Evolutionary conservation across 768 basidiomycete genomes (phyloP), one percentile per base, ranked within the genome.

Genomic region (Bullera alba): DNA sequence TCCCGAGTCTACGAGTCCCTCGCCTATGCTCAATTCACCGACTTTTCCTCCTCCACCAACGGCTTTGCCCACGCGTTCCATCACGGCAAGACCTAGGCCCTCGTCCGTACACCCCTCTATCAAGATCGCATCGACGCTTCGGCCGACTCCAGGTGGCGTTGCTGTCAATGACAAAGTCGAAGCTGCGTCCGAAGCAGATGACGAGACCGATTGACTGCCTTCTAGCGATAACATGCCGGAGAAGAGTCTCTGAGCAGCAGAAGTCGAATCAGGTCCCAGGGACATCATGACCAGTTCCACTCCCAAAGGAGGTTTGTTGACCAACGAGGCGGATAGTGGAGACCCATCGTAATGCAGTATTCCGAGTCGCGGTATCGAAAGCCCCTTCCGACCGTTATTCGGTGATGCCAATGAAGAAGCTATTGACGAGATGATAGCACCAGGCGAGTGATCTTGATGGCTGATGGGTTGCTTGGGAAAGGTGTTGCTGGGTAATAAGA

Each of bases 21-120:
- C 53, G 17, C 49, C 56, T 16, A 43, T 43, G 2, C 36, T 58
- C 46, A 70, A 50, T 19, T 50, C 62, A 4, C 57, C 60, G 2
- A 43, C 28, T 0, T 28, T 34, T 5, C 71, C 69, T 4, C 69
- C 69, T 42, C 83, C 80, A 3, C 83, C 81, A 5, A 91, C 90
- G 1, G 93, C 92, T 69, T 96, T 96, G 54, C 80, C 79, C 22
- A 91, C 81, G 16, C 93, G 79, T 70, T 97, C 95, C 89, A 95
- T 96, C 25, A 96, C 80, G 5, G 93, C 93, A 25, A 95, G 73
- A 0, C 93, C 93, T 63, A 95, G 84, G 29, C 81, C 79, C 25
- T 79, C 80, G 71, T 95, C 88, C 32, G 77, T 73, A 7, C 92
- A 78, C 54, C 85, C 89, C 72, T 96, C 91, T 49, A 93, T 79